These are phyloP conservation scores for Auxenochlorella pyrenoidosa DNA, from an alignment of 139 green algal genomes.

Conservation along the genomic window DNA sequence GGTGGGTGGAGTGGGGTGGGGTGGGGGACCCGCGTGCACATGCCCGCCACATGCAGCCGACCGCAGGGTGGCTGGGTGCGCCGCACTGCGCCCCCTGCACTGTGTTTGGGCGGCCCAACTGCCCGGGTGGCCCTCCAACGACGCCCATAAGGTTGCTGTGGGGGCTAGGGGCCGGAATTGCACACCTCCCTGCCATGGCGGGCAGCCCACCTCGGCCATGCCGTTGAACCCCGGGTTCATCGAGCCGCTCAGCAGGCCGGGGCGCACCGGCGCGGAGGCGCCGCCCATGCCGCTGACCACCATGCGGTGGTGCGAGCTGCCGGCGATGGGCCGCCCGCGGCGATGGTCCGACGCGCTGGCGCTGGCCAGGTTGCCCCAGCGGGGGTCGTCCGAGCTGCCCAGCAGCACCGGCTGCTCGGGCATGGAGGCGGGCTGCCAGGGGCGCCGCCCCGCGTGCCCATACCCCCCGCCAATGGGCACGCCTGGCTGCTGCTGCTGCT, in stretches of 20 bases:
- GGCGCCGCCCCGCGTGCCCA: neutral
- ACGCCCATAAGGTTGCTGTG: too few species aligned
- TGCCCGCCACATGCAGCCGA: neutral
- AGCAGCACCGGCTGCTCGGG: slow-evolving; percentile 45
- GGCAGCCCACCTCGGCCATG: slow-evolving; percentile 2
- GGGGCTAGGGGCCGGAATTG: too few species aligned
- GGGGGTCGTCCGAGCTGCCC: slow-evolving; percentile 26
- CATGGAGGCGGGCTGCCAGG: slow-evolving; percentile 41
- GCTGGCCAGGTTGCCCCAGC: slow-evolving; percentile 29
- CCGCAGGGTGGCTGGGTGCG: neutral
- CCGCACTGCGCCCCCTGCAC: too few species aligned
- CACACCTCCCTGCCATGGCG: too few species aligned
- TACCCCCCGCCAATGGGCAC: slow-evolving; percentile 7
- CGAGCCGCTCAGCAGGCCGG: neutral
- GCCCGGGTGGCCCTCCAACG: neutral
- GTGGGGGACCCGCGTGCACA: neutral
- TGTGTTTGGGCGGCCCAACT: neutral
- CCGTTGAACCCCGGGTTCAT: slow-evolving; percentile 5
- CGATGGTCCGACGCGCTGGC: slow-evolving; percentile 1
- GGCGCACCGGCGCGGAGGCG: slow-evolving; percentile 12
- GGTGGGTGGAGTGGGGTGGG: too few species aligned
- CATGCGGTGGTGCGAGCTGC: neutral
- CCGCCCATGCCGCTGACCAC: neutral
- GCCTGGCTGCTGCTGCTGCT: slow-evolving; percentile 5
- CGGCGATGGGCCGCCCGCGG: neutral